Base-by-base conservation (phyloP, 352 stramenopile species). In the Globisporangium emineosum region DNA sequence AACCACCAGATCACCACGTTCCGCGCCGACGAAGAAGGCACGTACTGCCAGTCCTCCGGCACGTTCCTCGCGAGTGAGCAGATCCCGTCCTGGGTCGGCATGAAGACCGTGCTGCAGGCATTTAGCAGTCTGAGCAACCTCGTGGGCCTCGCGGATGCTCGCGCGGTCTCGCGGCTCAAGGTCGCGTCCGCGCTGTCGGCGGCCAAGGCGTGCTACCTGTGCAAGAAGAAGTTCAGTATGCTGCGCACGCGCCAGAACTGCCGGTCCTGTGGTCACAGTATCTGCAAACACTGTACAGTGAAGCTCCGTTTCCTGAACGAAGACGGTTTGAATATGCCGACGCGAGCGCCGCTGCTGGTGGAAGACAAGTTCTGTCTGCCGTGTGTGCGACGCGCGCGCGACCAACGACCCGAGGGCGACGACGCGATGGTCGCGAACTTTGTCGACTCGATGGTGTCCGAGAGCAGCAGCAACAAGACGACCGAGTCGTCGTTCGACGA, bases 141-240 rank as follows among this genome's bases (percentile, higher is more conserved):
- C 37, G 54, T 62, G n/a, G 61, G 40, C 0, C 52, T 67, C n/a
- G 61, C 53, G 2, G 52, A 62, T 7, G 61, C 61, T 2, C 61
- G 61, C 8, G 61, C 61, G 4, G 30, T 67, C 10, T 42, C 40
- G n/a, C 29, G 40, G 2, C 50, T 65, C 19, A 27, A 32, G 23
- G 35, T 42, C 27, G 61, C 61, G 4, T 56, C 40, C 12, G 37
- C 51, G 3, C 0, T 27, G 4, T 62, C 51, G 1, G 52, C 37
- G 13, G 25, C 37, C 37, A 67, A 67, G 23, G 29, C 30, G 15
- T 78, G 71, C 65, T 63, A 60, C 47, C 61, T 78, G 42, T 78
- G 71, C 57, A 54, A 53, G 45, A 74, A 74, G 55, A 71, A 71
- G 54, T 71, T 73, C 21, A 35, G 64, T 30, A 42, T 78, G 52